phyloP scores from a whole-genome alignment of 2,329 filamentous ascomycete genomes.

The Fusarium begoniae region DNA sequence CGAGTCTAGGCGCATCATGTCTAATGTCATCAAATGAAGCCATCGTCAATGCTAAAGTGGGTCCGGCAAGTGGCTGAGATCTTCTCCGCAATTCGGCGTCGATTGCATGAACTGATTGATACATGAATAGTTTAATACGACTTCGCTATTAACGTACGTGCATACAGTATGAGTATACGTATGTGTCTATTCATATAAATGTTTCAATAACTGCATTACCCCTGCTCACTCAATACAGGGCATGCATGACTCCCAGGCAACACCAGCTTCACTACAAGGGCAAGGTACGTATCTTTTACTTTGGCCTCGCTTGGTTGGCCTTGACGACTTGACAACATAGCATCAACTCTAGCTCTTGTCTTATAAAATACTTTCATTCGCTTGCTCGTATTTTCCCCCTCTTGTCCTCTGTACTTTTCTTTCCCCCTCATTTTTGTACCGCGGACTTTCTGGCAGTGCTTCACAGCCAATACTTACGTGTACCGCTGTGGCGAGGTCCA shows the following conservation, averaged over 20 bases:
- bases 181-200: background rate
- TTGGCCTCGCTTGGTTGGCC: conserved; percentile 22
- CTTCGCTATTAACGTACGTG: background rate
- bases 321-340: conserved; percentile 27
- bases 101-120: conserved; percentile 27
- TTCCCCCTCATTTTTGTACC: background rate
- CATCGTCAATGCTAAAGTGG: background rate
- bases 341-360: background rate
- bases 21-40: background rate
- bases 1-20: background rate
- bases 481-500: conserved; percentile 26
- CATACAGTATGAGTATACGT: background rate
- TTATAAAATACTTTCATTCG: background rate
- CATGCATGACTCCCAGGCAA: conserved; percentile 15
- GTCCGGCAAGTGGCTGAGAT: background rate
- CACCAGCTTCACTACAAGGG: background rate
- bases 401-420: background rate
- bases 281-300: conserved; percentile 18
- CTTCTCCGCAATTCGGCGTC: conserved; percentile 28
- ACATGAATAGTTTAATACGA: background rate
- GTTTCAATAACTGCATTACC: background rate
- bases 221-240: conserved; percentile 10
- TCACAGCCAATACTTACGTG: conserved; percentile 15
- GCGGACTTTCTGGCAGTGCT: background rate
- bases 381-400: background rate